Evolutionary conservation across 164 flowering plant species (phyloP), one percentile per base, ranked within the genome.

Genomic region (Sextonia rubra): DNA sequence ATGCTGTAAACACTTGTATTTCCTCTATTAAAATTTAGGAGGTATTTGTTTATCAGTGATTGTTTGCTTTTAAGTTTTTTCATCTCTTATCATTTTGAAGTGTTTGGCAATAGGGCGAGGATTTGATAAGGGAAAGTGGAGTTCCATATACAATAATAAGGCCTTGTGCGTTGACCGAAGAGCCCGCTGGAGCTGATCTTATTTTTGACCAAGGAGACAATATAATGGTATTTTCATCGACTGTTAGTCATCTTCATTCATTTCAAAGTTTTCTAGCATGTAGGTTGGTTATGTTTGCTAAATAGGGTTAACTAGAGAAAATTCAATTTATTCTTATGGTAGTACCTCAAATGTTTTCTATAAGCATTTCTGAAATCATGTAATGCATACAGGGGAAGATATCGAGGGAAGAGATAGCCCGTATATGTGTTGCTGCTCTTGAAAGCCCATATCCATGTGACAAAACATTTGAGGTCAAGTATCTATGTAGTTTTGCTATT

Each of bases 101-200:
- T 52, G 58, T 52, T 52, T 52, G 17, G 14, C 27, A 20, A 49
- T 77, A 95, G 99, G 99, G 99, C 23, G 99, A 96, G 80, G 99
- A 96, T 86, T 73, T 89, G 86, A 80, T 96, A 64, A 81, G 99
- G 27, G 97, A 90, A 80, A 93, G 98, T 82, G 97, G 97, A 64
- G 82, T 96, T 32, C 97, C 98, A 48, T 93, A 88, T 79, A 72
- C 99, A 74, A 96, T 96, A 69, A 82, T 96, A 24, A 89, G 99
- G 83, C 99, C 99, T 66, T 96, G 98, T 84, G 99, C 99, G 44
- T 80, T 95, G 72, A 95, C 98, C 9, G 97, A 93, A 80, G 99
- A 95, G 80, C 99, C 98, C 70, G 98, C 98, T 64, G 98, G 99
- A 71, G 99, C 98, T 48, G 97, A 96, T 85, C 98, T 96, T 71